A percentile compares a stretch with the other conserved stretches of the same genome.
Evolutionary conservation across 2,329 filamentous ascomycete species (phyloP).

Genomic region (Cordyceps militaris): DNA sequence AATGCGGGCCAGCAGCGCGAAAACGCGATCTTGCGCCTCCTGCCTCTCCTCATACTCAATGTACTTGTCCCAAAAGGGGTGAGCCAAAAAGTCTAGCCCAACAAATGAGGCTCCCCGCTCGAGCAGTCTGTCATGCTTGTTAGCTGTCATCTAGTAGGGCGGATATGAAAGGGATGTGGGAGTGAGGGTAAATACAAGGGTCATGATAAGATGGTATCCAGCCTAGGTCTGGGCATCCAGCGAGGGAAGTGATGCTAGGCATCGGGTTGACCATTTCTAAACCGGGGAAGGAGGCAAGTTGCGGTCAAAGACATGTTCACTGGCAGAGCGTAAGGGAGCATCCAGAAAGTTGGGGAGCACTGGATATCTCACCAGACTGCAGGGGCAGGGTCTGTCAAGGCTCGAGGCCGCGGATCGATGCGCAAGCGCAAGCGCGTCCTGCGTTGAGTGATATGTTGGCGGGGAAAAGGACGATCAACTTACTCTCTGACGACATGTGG

Average conservation of each 20-base stretch:
- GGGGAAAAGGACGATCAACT: constrained; percentile 67
- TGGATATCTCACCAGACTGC: constrained; percentile 60
- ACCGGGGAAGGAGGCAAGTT: constrained; percentile 25
- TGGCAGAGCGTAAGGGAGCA: constrained; percentile 58
- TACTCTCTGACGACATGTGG: constrained; percentile 98
- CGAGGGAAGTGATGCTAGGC: constrained; percentile 10
- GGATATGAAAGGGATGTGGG: constrained; percentile 7
- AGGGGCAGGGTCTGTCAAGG: constrained; percentile 31
- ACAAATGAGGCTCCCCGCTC: constrained; percentile 80
- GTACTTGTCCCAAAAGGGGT: constrained; percentile 99
- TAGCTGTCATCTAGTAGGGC: constrained; percentile 18
- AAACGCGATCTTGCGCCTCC: constrained; percentile 77
- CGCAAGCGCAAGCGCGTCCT: constrained; percentile 30
- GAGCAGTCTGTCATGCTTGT: constrained; percentile 63
- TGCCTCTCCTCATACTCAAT: constrained; percentile 92
- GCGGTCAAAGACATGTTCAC: constrained; percentile 48
- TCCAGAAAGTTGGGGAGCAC: constrained; percentile 49
- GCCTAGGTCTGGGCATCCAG: neutral
- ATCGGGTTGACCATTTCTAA: constrained; percentile 12
- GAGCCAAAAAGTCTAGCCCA: constrained; percentile 86
- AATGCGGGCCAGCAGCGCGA: constrained; percentile 72
- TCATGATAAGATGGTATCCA: constrained; percentile 11
- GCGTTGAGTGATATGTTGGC: constrained; percentile 49
- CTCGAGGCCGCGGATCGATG: constrained; percentile 28
- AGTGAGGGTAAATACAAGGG: constrained; percentile 20